Evolutionary conservation across 2,329 filamentous ascomycete genomes (phyloP), one percentile per base, ranked within the genome.

Genomic region (Hypoxylon sp.): DNA sequence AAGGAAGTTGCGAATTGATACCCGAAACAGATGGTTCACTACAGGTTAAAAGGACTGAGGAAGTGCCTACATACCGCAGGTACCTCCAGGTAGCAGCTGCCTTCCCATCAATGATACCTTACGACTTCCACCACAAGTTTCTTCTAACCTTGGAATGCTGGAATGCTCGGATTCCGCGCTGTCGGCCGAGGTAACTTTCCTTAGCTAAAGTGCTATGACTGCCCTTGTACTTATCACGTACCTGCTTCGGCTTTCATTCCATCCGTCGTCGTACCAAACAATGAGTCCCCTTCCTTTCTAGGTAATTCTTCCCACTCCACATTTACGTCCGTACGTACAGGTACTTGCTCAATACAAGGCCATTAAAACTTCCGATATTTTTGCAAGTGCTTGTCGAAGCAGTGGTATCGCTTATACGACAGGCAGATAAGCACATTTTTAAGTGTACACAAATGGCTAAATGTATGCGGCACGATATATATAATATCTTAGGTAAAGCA

Each of bases 1-100:
- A 48, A 58, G 64, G 48, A 62, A 62, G 59, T 62, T 68, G 68
- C 52, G 61, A 68, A 65, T 68, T 68, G 60, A 68, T 68, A 68
- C 65, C 68, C 43, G 52, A 70, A 70, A 60, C 56, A 65, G 65
- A 48, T 61, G 38, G 49, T 61, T 61, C 17, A 58, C 21, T 21
- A 34, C 28, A 58, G 11, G 38, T 49, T 49, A 49, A 58, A 52
- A 58, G 25, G 28, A 30, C 28, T 30, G 28, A 30, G 28, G 23
- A 21, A 28, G 45, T 41, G 50, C 36, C 51, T 57, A 30, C 34
- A 9, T 51, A 55, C 5, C n/a, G 28, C 41, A 53, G 36, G 14
- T 46, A 48, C 50, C 21, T 46, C 2, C 28, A 34, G 11, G 52
- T 28, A 48, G 34, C 43, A 56, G 32, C 34, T 60, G 36, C 56